A percentile compares a stretch with the other conserved stretches of the same genome.
Conservation (phyloP, 352 stramenopile species). For the Phytophthora crassamura region DNA sequence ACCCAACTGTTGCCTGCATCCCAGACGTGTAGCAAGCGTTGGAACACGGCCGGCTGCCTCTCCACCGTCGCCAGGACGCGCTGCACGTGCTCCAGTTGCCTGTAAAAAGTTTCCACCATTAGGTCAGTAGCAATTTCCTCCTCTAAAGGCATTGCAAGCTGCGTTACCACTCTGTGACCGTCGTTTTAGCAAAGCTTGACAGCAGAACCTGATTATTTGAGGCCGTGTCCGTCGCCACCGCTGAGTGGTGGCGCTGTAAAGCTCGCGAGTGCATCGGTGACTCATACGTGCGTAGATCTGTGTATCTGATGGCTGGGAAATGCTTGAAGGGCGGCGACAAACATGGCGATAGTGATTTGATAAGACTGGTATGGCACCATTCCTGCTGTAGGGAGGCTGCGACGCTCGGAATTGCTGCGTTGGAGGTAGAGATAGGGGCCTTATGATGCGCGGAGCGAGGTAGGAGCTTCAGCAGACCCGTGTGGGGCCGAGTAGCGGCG, state of each 20-base stretch:
- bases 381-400: conserved; percentile 2
- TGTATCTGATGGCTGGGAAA: conserved; percentile 40
- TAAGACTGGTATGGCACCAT: neutral
- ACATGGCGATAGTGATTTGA: neutral
- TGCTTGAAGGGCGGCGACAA: conserved; percentile 27
- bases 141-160: conserved; percentile 2
- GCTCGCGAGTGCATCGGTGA: conserved; percentile 10
- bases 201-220: conserved; percentile 43
- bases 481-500: neutral
- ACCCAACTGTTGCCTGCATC: conserved; percentile 63
- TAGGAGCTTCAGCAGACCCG: conserved; percentile 15
- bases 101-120: neutral
- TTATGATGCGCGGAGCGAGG: conserved; percentile 8
- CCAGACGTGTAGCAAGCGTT: conserved; percentile 56
- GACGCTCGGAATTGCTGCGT: conserved; percentile 12
- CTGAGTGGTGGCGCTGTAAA: conserved; percentile 20
- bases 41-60: conserved; percentile 46
- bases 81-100: conserved; percentile 57
- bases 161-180: conserved; percentile 44
- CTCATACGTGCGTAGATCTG: conserved; percentile 27
- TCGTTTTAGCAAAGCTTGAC: conserved; percentile 45
- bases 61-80: conserved; percentile 42
- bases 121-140: neutral
- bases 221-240: conserved; percentile 39
- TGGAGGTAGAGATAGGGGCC: neutral